Evolutionary conservation across 2,329 filamentous ascomycete species (phyloP).

Genomic region (Paecilomyces dactylethromorphus): DNA sequence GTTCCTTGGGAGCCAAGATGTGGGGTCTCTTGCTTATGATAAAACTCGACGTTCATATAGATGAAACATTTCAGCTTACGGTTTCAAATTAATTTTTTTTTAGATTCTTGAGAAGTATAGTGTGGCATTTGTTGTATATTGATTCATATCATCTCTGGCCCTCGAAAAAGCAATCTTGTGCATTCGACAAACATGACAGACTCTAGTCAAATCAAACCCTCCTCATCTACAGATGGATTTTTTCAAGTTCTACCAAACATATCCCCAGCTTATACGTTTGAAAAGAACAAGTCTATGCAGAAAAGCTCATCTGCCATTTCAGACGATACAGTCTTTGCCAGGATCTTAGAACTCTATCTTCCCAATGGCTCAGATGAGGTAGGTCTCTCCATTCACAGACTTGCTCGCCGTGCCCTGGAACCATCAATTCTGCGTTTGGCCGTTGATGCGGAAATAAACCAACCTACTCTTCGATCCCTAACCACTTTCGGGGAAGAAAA

Average conservation of each 20-base stretch:
- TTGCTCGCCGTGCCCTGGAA: neutral
- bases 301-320: neutral
- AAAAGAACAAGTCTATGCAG: slow-evolving; percentile 1
- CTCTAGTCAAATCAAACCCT: slow-evolving; percentile 13
- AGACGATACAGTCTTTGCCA: neutral
- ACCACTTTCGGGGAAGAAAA: slow-evolving; percentile 19
- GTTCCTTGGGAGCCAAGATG: neutral
- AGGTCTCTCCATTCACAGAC: neutral
- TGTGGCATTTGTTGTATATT: too few relatives aligned
- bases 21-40: neutral
- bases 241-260: slow-evolving; percentile 15
- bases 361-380: neutral
- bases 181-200: neutral
- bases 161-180: too few relatives aligned
- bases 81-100: neutral
- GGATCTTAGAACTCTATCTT: neutral
- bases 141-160: too few relatives aligned
- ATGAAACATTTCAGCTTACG: neutral
- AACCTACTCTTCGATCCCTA: slow-evolving; percentile 13
- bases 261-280: slow-evolving; percentile 12
- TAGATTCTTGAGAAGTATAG: neutral
- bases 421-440: slow-evolving; percentile 5
- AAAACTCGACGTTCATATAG: neutral
- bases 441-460: slow-evolving; percentile 16
- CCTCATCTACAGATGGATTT: slow-evolving; percentile 17